phyloP scores from a whole-genome alignment of 768 basidiomycete genomes.

The Xerocomus brunneocitrinus region DNA sequence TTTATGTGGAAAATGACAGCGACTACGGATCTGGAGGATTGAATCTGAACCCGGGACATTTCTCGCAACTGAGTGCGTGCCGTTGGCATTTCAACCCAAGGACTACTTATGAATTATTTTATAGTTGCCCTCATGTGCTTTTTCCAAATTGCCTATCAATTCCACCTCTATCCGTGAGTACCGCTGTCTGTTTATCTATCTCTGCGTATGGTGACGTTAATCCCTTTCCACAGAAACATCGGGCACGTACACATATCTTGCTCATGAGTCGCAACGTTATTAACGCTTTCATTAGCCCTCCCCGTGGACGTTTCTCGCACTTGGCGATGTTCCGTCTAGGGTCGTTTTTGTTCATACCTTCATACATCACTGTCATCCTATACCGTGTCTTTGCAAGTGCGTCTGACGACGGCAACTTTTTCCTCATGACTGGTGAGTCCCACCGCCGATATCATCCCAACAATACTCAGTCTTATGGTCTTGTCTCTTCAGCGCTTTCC shows the following conservation, averaged over 20 bases:
- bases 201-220: neutral
- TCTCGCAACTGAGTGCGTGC: conserved; percentile 78
- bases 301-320: conserved; percentile 78
- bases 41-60: conserved; percentile 86
- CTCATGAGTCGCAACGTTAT: neutral
- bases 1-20: conserved; percentile 35
- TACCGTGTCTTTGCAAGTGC: conserved; percentile 72
- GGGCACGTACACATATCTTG: conserved; percentile 38
- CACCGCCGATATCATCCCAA: neutral
- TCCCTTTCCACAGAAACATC: conserved; percentile 46
- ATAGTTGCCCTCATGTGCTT: conserved; percentile 91
- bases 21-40: conserved; percentile 84
- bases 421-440: conserved; percentile 75
- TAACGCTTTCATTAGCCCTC: conserved; percentile 48
- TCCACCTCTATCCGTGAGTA: conserved; percentile 83
- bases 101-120: conserved; percentile 1
- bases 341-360: conserved; percentile 80
- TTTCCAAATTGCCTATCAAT: conserved; percentile 90
- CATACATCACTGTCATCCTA: conserved; percentile 75
- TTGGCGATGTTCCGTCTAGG: conserved; percentile 89
- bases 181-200: neutral
- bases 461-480: conserved; percentile 1
- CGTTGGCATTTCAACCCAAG: neutral
- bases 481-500: conserved; percentile 49
- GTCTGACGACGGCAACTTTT: conserved; percentile 62